phyloP scores from a whole-genome alignment of 805 yeast species.

The Grigorovia humatica region DNA sequence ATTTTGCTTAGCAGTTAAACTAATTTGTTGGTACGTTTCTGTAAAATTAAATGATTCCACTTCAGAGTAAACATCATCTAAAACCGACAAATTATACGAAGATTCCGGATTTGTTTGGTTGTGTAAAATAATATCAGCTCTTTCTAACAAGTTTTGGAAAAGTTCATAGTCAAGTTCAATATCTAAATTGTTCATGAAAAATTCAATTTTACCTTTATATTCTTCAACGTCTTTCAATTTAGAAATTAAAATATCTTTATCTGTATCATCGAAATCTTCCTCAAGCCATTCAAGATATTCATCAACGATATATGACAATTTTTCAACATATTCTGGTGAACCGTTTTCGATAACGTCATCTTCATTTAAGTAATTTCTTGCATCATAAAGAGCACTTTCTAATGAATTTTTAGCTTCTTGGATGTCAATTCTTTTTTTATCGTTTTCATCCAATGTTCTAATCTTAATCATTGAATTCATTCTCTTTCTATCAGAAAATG shows the following conservation, averaged over 20 bases:
- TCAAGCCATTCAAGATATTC: slow-evolving; percentile 71
- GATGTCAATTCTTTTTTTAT: slow-evolving; percentile 35
- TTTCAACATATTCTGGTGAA: slow-evolving; percentile 32
- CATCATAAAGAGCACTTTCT: slow-evolving; percentile 62
- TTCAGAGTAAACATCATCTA: slow-evolving; percentile 35
- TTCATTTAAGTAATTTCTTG: slow-evolving; percentile 51
- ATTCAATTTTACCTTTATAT: slow-evolving; percentile 27
- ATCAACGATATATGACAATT: slow-evolving; percentile 31
- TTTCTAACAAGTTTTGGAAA: slow-evolving; percentile 34
- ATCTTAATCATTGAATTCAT: slow-evolving; percentile 31
- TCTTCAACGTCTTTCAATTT: slow-evolving; percentile 12
- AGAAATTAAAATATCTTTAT: slow-evolving; percentile 8
- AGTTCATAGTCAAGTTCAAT: slow-evolving; percentile 40
- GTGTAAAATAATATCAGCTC: slow-evolving; percentile 34
- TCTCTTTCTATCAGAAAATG: slow-evolving; percentile 3
- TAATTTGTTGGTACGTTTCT: slow-evolving; percentile 39
- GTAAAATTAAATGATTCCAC: slow-evolving; percentile 38
- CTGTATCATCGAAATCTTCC: slow-evolving; percentile 48
- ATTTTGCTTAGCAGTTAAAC: slow-evolving; percentile 18
- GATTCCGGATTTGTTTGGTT: slow-evolving; percentile 34
- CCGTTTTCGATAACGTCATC: slow-evolving; percentile 36
- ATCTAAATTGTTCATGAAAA: slow-evolving; percentile 32
- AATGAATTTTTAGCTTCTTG: slow-evolving; percentile 57
- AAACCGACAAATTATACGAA: slow-evolving; percentile 21
- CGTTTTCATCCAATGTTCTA: slow-evolving; percentile 44